phyloP scores from a whole-genome alignment of 345 rosid genomes.

The Barbarea vulgaris region DNA sequence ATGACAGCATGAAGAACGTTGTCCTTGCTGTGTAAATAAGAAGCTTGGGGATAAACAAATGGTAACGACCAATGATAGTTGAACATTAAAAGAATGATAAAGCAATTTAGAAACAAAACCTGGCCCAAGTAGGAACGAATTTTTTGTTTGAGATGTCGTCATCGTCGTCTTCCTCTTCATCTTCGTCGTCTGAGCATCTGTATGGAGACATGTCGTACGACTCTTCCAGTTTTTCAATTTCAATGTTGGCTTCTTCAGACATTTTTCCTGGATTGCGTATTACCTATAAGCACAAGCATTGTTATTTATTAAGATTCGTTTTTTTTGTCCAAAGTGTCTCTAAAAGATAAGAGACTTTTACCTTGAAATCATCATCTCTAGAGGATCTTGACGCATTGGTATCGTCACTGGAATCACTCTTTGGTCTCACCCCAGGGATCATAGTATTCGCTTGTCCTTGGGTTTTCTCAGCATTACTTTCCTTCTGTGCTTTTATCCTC shows the following conservation, averaged over 20 bases:
- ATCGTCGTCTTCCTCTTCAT: slow-evolving; percentile 67
- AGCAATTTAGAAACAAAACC: slow-evolving; percentile 47
- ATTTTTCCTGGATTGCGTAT: slow-evolving; percentile 34
- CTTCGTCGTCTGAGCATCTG: slow-evolving; percentile 86
- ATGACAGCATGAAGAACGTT: slow-evolving; percentile 43
- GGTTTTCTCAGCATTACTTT: slow-evolving; percentile 42
- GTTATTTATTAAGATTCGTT: slow-evolving; percentile 4
- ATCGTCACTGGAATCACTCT: slow-evolving; percentile 42
- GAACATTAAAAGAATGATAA: slow-evolving; percentile 13
- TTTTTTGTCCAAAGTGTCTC: neutral
- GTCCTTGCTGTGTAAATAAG: slow-evolving; percentile 56
- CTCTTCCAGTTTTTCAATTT: slow-evolving; percentile 41
- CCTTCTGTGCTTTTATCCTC: slow-evolving; percentile 40
- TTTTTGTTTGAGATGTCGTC: slow-evolving; percentile 52
- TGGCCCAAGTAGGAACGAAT: slow-evolving; percentile 86
- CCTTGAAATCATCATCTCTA: slow-evolving; percentile 54
- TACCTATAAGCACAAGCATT: slow-evolving; percentile 43
- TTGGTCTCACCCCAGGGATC: slow-evolving; percentile 40
- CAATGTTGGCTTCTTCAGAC: slow-evolving; percentile 24
- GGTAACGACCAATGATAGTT: slow-evolving; percentile 6
- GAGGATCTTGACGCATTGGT: slow-evolving; percentile 38
- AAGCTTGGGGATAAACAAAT: slow-evolving; percentile 22
- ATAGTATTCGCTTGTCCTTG: slow-evolving; percentile 36
- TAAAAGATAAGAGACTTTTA: slow-evolving; percentile 35
- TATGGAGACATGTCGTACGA: slow-evolving; percentile 94